Evolutionary conservation across 176 grass and related monocot species (phyloP).

Genomic region (Aegilops tauschii): DNA sequence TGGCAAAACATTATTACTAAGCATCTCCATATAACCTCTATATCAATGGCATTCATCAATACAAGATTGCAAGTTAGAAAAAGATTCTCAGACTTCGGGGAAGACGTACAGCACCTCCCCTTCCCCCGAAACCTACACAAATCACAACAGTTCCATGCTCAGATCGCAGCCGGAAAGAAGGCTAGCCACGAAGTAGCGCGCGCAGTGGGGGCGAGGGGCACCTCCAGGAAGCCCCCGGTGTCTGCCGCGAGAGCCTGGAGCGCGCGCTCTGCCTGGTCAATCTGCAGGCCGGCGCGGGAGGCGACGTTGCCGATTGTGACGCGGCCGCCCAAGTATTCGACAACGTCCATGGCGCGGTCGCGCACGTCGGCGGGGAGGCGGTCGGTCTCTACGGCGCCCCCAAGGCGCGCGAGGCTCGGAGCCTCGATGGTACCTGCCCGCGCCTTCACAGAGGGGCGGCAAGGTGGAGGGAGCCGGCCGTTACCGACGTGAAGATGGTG

Average conservation of each 20-base stretch:
- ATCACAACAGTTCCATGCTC: neutral
- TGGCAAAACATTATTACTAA: no score
- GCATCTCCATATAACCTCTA: no score
- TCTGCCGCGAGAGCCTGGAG: slow-evolving; percentile 86
- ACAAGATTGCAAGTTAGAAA: no score
- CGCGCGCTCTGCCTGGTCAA: slow-evolving; percentile 76
- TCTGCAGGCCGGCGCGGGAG: slow-evolving; percentile 64
- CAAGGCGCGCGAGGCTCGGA: slow-evolving; percentile 48
- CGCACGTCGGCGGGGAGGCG: slow-evolving; percentile 81
- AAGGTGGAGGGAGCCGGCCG: slow-evolving; percentile 5
- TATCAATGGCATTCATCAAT: no score
- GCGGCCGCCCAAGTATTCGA: slow-evolving; percentile 71
- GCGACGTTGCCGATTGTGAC: slow-evolving; percentile 91
- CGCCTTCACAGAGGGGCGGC: slow-evolving; percentile 29
- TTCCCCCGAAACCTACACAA: slow-evolving; percentile 86
- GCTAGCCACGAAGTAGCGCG: neutral
- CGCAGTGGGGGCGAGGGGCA: slow-evolving; percentile 14
- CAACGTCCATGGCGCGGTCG: slow-evolving; percentile 71
- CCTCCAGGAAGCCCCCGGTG: slow-evolving; percentile 97
- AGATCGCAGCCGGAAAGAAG: neutral
- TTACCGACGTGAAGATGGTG: slow-evolving; percentile 31
- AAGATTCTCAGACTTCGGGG: slow-evolving; percentile 33
- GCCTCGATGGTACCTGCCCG: slow-evolving; percentile 44
- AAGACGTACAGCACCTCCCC: slow-evolving; percentile 93
- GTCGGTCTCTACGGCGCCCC: slow-evolving; percentile 79